Conservation (phyloP, 768 basidiomycete species). For the Phallus indusiatus region DNA sequence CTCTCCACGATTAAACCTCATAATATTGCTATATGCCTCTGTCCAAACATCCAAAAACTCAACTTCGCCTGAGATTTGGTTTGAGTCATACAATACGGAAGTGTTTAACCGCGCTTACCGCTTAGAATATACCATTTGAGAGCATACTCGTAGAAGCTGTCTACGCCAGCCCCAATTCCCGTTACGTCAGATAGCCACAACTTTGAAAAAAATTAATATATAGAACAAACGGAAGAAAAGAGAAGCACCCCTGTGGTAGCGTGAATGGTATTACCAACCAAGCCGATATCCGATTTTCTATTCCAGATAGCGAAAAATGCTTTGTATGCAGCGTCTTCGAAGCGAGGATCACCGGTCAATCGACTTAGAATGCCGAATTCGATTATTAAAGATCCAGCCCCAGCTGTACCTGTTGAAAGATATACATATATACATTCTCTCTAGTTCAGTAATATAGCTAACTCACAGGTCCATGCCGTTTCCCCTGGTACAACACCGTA, state of each 20-base stretch:
- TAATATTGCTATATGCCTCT: conserved; percentile 72
- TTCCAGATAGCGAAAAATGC: conserved; percentile 96
- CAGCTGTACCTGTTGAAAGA: conserved; percentile 61
- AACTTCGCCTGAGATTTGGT: conserved; percentile 47
- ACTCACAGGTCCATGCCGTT: conserved; percentile 76
- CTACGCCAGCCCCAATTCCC: conserved; percentile 88
- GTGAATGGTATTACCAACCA: conserved; percentile 86
- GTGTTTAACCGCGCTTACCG: conserved; percentile 33
- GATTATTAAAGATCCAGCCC: conserved; percentile 84
- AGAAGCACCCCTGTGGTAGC: conserved; percentile 59
- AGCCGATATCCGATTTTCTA: conserved; percentile 68
- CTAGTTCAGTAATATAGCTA: background rate
- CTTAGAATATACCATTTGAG: conserved; percentile 87
- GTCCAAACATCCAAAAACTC: conserved; percentile 81
- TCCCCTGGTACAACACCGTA: conserved; percentile 71
- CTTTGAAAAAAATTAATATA: conserved; percentile 12
- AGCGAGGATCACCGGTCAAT: conserved; percentile 80
- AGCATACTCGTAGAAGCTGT: conserved; percentile 93
- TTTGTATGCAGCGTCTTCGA: conserved; percentile 81
- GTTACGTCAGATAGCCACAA: conserved; percentile 43
- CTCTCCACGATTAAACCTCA: conserved; percentile 70
- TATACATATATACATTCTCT: conserved; percentile 2
- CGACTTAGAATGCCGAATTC: conserved; percentile 93
- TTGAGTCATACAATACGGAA: background rate
- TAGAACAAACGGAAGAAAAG: conserved; percentile 7